phyloP scores from a whole-genome alignment of 352 stramenopile species.

The Globisporangium barbulae region DNA sequence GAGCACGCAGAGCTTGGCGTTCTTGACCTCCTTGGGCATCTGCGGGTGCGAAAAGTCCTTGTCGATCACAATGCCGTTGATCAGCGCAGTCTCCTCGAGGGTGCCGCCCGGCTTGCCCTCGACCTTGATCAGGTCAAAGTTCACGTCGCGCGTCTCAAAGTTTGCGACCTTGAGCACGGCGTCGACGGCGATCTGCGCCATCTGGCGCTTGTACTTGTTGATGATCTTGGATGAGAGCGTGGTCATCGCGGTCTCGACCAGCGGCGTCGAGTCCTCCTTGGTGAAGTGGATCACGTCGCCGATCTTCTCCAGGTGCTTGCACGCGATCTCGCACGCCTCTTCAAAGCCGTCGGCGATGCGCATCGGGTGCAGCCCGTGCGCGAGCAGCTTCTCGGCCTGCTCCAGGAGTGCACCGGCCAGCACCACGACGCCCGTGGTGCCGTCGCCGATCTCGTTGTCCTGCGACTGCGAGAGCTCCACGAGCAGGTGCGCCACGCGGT shows the following conservation, averaged over 20 bases:
- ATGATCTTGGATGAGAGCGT: slow-evolving; percentile 99
- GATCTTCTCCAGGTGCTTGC: slow-evolving; percentile 94
- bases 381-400: slow-evolving; percentile 96
- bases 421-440: slow-evolving; percentile 99
- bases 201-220: slow-evolving; percentile 98
- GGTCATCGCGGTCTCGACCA: slow-evolving; percentile 98
- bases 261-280: slow-evolving; percentile 91
- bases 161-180: slow-evolving; percentile 98
- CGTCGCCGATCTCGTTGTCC: slow-evolving; percentile 99
- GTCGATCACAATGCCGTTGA: slow-evolving; percentile 99
- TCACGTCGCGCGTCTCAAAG: slow-evolving; percentile 98
- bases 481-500: slow-evolving; percentile 97
- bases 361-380: slow-evolving; percentile 97
- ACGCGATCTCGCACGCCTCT: slow-evolving; percentile 95
- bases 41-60: slow-evolving; percentile 99
- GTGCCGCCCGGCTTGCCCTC: slow-evolving; percentile 97
- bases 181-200: slow-evolving; percentile 98
- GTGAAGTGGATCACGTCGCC: slow-evolving; percentile 96
- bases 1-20: slow-evolving; percentile 98
- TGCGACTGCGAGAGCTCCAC: slow-evolving; percentile 98
- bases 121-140: slow-evolving; percentile 99
- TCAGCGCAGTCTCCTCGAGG: slow-evolving; percentile 97
- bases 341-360: slow-evolving; percentile 99
- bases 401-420: slow-evolving; percentile 97
- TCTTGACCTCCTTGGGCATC: slow-evolving; percentile 97